Percentiles rank a stretch among this genome's conserved stretches.
Evolutionary conservation across 1,139 yeast species (phyloP).

Genomic region (Lodderomyces margitis): DNA sequence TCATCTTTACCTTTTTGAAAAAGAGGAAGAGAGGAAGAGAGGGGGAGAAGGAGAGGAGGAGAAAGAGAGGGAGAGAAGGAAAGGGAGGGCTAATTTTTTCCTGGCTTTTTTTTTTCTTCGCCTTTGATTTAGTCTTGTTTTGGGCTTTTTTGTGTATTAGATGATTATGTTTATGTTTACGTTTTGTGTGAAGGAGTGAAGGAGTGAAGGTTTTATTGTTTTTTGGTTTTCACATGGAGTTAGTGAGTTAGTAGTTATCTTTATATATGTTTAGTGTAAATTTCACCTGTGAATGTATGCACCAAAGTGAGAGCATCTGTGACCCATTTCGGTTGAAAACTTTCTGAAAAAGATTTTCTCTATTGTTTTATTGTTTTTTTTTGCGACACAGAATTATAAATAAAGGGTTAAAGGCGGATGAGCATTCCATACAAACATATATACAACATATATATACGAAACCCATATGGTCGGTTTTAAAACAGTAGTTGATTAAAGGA

Average conservation of each 20-base stretch:
- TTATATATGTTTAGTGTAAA: not conserved
- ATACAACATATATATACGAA: too few relatives aligned
- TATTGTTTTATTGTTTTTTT: not conserved
- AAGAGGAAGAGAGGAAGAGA: slow-evolving; percentile 3
- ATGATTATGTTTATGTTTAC: too few relatives aligned
- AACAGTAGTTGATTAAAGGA: too few relatives aligned
- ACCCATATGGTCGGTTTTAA: too few relatives aligned
- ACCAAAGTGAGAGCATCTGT: not conserved
- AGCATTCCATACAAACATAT: too few relatives aligned
- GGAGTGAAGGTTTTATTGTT: too few relatives aligned
- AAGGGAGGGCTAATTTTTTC: not conserved
- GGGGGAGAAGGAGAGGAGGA: slow-evolving; percentile 2
- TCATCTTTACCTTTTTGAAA: too few relatives aligned
- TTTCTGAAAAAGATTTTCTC: too few relatives aligned
- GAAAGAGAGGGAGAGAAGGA: not conserved
- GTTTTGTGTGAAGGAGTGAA: too few relatives aligned
- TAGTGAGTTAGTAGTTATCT: not conserved
- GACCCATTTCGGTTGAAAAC: not conserved
- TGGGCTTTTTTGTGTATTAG: too few relatives aligned
- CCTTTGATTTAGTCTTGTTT: too few relatives aligned
- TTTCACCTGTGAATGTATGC: not conserved
- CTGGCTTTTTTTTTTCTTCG: not conserved
- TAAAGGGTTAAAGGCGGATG: not conserved
- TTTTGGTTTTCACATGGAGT: too few relatives aligned
- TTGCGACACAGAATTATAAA: not conserved